Evolutionary conservation across 495 filamentous ascomycete genomes (phyloP).

Genomic region (Hyaloscypha bicolor): DNA sequence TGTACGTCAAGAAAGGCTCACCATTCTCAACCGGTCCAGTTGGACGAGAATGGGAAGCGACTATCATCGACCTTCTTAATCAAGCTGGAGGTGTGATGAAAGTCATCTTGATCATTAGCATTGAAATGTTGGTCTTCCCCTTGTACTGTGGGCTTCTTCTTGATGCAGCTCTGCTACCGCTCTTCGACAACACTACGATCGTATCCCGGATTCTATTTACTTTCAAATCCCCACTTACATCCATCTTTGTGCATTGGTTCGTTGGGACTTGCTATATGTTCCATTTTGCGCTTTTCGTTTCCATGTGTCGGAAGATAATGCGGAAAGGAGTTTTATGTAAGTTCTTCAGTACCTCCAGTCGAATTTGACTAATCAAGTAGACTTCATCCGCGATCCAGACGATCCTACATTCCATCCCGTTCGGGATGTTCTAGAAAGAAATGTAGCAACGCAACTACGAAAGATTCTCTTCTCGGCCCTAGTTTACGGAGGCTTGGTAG

Average conservation of each 20-base stretch:
- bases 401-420: constrained; percentile 98
- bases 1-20: constrained; percentile 73
- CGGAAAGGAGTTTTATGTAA: constrained; percentile 87
- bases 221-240: constrained; percentile 74
- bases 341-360: constrained; percentile 34
- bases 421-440: constrained; percentile 93
- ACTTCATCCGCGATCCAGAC: constrained; percentile 98
- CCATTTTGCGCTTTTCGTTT: constrained; percentile 97
- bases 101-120: constrained; percentile 96
- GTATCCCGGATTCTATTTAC: constrained; percentile 77
- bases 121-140: constrained; percentile 98
- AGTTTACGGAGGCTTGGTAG: constrained; percentile 91
- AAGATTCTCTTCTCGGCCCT: constrained; percentile 96
- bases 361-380: constrained; percentile 40
- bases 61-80: constrained; percentile 79
- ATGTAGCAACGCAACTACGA: constrained; percentile 86
- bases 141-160: constrained; percentile 92
- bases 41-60: constrained; percentile 72
- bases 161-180: constrained; percentile 83
- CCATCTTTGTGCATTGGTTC: constrained; percentile 98
- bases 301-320: constrained; percentile 99
- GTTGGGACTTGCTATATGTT: constrained; percentile 99
- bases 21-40: constrained; percentile 65
- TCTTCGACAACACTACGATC: constrained; percentile 80
- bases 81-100: constrained; percentile 98